A percentile compares a stretch with the other conserved stretches of the same genome.
Conservation (phyloP, 768 basidiomycete genomes). For the Daedalea quercina region DNA sequence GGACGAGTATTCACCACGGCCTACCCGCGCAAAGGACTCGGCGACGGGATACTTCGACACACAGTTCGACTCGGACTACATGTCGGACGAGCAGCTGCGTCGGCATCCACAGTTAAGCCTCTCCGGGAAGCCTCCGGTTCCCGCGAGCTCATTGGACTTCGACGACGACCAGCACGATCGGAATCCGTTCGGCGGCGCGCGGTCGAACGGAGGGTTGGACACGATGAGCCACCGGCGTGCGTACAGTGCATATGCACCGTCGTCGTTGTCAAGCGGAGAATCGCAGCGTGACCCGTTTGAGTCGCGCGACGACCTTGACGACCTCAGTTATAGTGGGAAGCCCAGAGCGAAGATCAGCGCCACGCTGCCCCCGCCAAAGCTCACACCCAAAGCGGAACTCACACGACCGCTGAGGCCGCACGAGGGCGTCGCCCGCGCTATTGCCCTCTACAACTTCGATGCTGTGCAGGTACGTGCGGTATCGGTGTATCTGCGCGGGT, state of each 20-base stretch:
- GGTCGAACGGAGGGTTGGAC: constrained; percentile 24
- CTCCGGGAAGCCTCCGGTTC: constrained; percentile 1
- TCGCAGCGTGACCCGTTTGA: constrained; percentile 18
- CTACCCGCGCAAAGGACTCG: constrained; percentile 14
- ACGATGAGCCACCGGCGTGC: constrained; percentile 27
- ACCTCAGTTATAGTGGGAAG: constrained; percentile 5
- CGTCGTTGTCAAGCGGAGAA: constrained; percentile 9
- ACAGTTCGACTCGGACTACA: constrained; percentile 39
- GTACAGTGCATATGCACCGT: constrained; percentile 22
- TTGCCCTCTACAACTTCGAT: constrained; percentile 68
- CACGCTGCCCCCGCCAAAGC: constrained; percentile 23
- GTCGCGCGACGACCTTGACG: constrained; percentile 6
- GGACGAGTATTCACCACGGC: constrained; percentile 15
- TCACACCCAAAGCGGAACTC: constrained; percentile 46
- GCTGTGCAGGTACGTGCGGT: constrained; percentile 58
- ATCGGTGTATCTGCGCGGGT: background rate
- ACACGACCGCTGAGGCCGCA: constrained; percentile 39
- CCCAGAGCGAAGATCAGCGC: constrained; percentile 3
- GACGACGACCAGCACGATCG: background rate
- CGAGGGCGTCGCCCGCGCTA: constrained; percentile 64
- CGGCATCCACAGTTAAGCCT: constrained; percentile 13
- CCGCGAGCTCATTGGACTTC: background rate
- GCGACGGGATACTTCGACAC: constrained; percentile 31
- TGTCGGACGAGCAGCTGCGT: constrained; percentile 23
- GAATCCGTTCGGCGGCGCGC: constrained; percentile 26